Evolutionary conservation across 306 rosid genomes (phyloP).

Genomic region (Leucaena leucocephala): DNA sequence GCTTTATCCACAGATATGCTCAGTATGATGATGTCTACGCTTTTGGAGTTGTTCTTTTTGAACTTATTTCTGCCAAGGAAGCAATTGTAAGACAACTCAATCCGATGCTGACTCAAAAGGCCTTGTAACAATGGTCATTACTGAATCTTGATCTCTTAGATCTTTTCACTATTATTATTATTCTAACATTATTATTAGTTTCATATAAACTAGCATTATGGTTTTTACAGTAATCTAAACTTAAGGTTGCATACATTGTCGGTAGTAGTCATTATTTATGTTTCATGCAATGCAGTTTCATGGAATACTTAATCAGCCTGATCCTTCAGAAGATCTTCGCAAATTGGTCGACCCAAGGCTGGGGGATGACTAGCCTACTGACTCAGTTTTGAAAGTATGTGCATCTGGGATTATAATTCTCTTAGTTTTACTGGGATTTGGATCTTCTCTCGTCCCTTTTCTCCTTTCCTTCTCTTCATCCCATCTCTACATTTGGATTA

Average conservation of each 20-base stretch:
- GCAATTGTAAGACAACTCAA: slow-evolving; percentile 59
- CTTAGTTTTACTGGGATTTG: not conserved
- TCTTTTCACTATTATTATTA: not conserved
- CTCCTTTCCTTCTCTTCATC: too few relatives aligned
- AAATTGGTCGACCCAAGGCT: slow-evolving; percentile 73
- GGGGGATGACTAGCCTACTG: too few relatives aligned
- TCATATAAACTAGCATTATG: slow-evolving; percentile 7
- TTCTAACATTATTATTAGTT: slow-evolving; percentile 6
- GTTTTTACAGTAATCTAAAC: slow-evolving; percentile 15
- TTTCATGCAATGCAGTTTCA: slow-evolving; percentile 68
- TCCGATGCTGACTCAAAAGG: slow-evolving; percentile 63
- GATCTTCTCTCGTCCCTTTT: too few relatives aligned
- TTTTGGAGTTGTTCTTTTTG: slow-evolving; percentile 88
- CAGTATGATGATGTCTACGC: slow-evolving; percentile 90
- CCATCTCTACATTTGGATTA: too few relatives aligned
- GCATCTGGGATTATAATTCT: not conserved
- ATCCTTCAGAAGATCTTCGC: slow-evolving; percentile 62
- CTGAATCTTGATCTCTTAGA: slow-evolving; percentile 20
- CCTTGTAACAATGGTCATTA: slow-evolving; percentile 72
- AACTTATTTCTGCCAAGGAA: slow-evolving; percentile 91
- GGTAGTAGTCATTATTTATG: not conserved
- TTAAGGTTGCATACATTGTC: not conserved
- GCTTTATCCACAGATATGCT: slow-evolving; percentile 70
- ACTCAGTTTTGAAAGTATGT: slow-evolving; percentile 53
- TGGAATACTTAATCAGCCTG: slow-evolving; percentile 67